A percentile compares a stretch with the other conserved stretches of the same genome.
Conservation (phyloP, 2,329 filamentous ascomycete species). For the Phymatotrichopsis omnivora region DNA sequence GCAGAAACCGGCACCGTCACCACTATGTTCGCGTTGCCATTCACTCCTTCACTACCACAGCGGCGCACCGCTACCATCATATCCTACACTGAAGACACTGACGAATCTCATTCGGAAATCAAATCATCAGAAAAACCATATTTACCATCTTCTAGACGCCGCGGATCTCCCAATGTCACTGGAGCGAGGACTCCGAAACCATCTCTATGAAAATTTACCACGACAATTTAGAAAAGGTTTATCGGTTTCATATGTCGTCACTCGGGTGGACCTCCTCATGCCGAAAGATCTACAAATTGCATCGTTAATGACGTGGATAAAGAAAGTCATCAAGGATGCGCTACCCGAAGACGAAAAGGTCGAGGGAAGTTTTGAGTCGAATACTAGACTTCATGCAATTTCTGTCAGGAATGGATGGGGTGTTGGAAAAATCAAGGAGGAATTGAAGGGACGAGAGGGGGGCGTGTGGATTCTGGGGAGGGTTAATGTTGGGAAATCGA, state of each 20-base stretch:
- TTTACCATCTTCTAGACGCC: slow-evolving; percentile 91
- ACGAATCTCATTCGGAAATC: slow-evolving; percentile 78
- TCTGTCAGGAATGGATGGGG: slow-evolving; percentile 84
- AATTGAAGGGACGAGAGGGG: slow-evolving; percentile 73
- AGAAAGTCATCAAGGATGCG: slow-evolving; percentile 63
- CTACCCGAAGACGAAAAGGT: slow-evolving; percentile 44
- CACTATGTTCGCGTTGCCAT: slow-evolving; percentile 82
- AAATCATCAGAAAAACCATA: slow-evolving; percentile 80
- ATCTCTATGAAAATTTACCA: slow-evolving; percentile 48
- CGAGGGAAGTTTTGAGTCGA: slow-evolving; percentile 11
- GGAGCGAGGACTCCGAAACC: slow-evolving; percentile 53
- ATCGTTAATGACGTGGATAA: slow-evolving; percentile 72
- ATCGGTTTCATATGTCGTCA: slow-evolving; percentile 52
- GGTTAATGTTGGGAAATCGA: slow-evolving; percentile 94
- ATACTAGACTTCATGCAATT: slow-evolving; percentile 40
- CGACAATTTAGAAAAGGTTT: slow-evolving; percentile 73
- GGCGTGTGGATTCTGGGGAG: slow-evolving; percentile 97
- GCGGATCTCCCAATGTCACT: slow-evolving; percentile 95
- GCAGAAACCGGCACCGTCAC: slow-evolving; percentile 38
- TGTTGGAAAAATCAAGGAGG: slow-evolving; percentile 75
- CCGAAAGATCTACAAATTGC: slow-evolving; percentile 78
- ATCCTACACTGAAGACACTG: slow-evolving; percentile 67
- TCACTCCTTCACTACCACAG: slow-evolving; percentile 70
- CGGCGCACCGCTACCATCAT: slow-evolving; percentile 26
- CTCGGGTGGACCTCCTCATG: slow-evolving; percentile 73